Percentiles rank a stretch among this genome's conserved stretches.
phyloP scores from a whole-genome alignment of 2,329 filamentous ascomycete species.

The Cordyceps farinosa region DNA sequence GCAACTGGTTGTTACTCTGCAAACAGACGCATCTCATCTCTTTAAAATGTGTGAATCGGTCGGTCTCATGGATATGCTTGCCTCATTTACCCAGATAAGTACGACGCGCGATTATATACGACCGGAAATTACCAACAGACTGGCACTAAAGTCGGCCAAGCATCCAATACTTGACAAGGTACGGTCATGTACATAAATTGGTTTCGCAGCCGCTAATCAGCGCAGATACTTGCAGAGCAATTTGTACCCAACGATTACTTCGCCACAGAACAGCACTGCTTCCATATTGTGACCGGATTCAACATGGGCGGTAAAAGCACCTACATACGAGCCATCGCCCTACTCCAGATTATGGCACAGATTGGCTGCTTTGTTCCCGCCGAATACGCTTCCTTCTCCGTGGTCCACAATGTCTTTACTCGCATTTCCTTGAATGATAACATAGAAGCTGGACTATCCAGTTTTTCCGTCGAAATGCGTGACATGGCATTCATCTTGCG shows the following conservation, averaged over 20 bases:
- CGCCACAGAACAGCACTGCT: conserved; percentile 72
- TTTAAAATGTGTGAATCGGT: conserved; percentile 86
- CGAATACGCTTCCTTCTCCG: conserved; percentile 73
- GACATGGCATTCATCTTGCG: conserved; percentile 90
- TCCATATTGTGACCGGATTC: conserved; percentile 91
- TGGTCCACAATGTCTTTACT: conserved; percentile 81
- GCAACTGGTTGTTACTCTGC: conserved; percentile 67
- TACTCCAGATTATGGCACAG: conserved; percentile 91
- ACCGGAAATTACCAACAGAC: conserved; percentile 63
- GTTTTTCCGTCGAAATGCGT: conserved; percentile 91
- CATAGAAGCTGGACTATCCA: conserved; percentile 87
- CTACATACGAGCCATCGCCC: conserved; percentile 80
- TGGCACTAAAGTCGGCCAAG: conserved; percentile 70
- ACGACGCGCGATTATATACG: conserved; percentile 58
- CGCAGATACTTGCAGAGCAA: conserved; percentile 56
- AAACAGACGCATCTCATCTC: conserved; percentile 65
- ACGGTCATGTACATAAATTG: conserved; percentile 5
- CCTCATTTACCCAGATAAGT: conserved; percentile 70
- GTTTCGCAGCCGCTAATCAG: background rate
- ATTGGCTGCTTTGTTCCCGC: conserved; percentile 89
- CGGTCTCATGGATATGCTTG: conserved; percentile 81
- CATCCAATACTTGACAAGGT: conserved; percentile 76
- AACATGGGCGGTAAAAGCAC: conserved; percentile 99
- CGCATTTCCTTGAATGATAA: conserved; percentile 82
- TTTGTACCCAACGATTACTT: conserved; percentile 92